Evolutionary conservation across 108 stramenopile genomes (phyloP), one percentile per base, ranked within the genome.

Genomic region (Cyclotella kingstonii): DNA sequence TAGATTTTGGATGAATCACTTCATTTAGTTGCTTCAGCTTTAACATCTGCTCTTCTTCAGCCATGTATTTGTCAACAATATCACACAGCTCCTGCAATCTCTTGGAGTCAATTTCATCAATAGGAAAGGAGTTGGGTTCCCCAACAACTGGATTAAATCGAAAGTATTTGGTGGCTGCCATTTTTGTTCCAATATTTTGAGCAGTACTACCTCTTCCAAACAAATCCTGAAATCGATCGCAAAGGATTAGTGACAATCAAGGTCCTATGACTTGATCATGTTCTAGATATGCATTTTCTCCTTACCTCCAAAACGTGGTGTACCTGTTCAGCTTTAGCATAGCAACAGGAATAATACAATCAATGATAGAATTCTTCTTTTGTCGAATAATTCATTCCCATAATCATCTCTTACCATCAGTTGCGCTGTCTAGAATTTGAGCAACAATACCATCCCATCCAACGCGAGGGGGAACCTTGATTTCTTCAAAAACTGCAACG

Each of bases 401-500:
- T 50, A 39, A 22, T 53, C 18, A 21, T n/a, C 0, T 7, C 66
- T 46, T 10, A 70, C 60, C 69, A 54, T 93, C 91, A 10, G 79
- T 81, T 19, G 91, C 91, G 47, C 82, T 84, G 33, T 87, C 84
- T 1, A 93, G 79, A 54, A 93, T 93, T 57, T 93, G 91, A 53
- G 81, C 83, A 59, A 93, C 87, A 49, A 93, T 87, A 7, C 87
- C 91, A 59, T 93, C 91, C 91, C 91, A 93, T 43, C 91, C 91
- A 60, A 93, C 81, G 3, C 82, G 65, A 5, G 91, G 91, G 12
- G 75, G 69, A 43, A 76, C 81, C 55, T 89, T 93, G 40, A 63
- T 51, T 58, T 93, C 91, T 27, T 58, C 39, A 53, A 93, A 93
- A 11, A 52, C 55, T 66, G n/a, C 11, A 39, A 39, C 11, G 30